These are phyloP conservation scores for Rasamsonia emersonii DNA, from an alignment of 2,329 filamentous ascomycete genomes.

Conservation along the genomic window DNA sequence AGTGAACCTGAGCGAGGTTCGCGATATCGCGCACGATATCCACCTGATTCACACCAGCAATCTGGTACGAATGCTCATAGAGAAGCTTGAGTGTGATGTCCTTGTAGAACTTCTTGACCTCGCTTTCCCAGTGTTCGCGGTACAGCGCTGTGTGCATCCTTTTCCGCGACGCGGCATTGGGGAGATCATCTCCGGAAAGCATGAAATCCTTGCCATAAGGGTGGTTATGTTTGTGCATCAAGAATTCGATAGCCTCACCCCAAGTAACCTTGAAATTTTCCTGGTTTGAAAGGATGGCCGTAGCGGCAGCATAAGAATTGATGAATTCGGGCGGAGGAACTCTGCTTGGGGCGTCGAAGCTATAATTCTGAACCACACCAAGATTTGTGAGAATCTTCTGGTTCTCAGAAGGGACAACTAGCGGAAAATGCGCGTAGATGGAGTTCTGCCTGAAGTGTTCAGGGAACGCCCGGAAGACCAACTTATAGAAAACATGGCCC, in stretches of 20 bases:
- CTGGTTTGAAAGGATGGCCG: conserved; percentile 34
- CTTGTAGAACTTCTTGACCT: conserved; percentile 41
- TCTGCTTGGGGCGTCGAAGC: conserved; percentile 24
- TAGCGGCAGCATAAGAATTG: conserved; percentile 38
- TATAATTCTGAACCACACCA: conserved; percentile 35
- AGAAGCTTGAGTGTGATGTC: conserved; percentile 39
- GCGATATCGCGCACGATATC: conserved; percentile 44
- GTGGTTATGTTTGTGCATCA: conserved; percentile 30
- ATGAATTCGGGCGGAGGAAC: conserved; percentile 31
- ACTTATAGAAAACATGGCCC: conserved; percentile 44
- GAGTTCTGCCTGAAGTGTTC: conserved; percentile 41
- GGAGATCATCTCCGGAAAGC: conserved; percentile 36
- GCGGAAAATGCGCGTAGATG: conserved; percentile 42
- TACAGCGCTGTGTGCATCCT: conserved; percentile 38
- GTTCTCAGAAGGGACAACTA: conserved; percentile 42
- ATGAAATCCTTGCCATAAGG: conserved; percentile 39
- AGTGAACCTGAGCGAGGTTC: conserved; percentile 47
- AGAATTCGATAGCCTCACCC: conserved; percentile 37
- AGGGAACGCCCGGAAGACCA: conserved; percentile 43
- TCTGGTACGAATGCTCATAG: conserved; percentile 36
- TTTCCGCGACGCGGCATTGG: conserved; percentile 34
- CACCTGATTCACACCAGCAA: conserved; percentile 38
- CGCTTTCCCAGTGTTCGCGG: conserved; percentile 36
- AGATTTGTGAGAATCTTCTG: conserved; percentile 34
- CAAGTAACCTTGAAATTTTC: conserved; percentile 40